Conservation (phyloP, 345 rosid genomes). For the Acer campestre region DNA sequence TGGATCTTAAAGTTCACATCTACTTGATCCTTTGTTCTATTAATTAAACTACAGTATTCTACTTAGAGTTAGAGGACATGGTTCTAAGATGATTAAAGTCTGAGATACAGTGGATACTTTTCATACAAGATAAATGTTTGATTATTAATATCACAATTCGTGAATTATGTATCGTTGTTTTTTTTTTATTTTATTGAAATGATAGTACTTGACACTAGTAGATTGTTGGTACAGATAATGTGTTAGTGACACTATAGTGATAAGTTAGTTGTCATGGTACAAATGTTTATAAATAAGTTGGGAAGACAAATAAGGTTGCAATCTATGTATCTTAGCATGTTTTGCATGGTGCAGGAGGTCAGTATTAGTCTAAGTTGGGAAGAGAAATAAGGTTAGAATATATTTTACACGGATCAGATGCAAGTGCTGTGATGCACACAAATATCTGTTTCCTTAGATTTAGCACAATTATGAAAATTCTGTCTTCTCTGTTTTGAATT, state of each 20-base stretch:
- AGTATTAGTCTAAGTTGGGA: background rate
- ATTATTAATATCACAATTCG: background rate
- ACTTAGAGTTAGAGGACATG: background rate
- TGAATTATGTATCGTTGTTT: background rate
- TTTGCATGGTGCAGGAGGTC: background rate
- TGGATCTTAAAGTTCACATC: background rate
- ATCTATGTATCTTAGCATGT: background rate
- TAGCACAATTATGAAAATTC: background rate
- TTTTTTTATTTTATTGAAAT: background rate
- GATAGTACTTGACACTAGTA: background rate
- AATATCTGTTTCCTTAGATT: background rate
- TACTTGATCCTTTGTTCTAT: background rate
- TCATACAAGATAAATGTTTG: background rate
- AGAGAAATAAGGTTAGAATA: background rate
- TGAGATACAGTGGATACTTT: too few relatives aligned
- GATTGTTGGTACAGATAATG: background rate
- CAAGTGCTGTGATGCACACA: background rate
- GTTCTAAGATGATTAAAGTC: background rate
- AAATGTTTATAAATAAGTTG: background rate
- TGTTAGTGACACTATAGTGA: background rate
- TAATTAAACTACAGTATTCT: background rate
- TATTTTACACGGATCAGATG: background rate
- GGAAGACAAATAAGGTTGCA: background rate
- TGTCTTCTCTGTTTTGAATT: background rate
- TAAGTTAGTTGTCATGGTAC: background rate